These are phyloP conservation scores for Hemisphaericaspora xylanilytica DNA, from an alignment of 1,139 yeast genomes.

Conservation along the genomic window DNA sequence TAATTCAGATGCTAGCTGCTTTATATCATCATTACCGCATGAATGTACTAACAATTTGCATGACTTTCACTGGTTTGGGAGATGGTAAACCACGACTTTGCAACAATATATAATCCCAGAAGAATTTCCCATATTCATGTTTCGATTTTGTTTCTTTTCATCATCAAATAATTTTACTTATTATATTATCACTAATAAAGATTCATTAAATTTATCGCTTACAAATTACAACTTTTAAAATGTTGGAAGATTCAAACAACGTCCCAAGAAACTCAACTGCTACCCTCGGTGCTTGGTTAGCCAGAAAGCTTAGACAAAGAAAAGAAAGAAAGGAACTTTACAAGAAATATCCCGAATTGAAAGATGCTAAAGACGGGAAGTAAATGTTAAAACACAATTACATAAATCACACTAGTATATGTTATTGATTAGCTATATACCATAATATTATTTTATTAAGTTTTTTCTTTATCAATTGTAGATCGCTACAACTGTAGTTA, in stretches of 20 bases:
- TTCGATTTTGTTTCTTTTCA: neutral
- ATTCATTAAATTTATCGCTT: too few species aligned
- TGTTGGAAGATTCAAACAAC: constrained; percentile 4
- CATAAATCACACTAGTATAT: too few species aligned
- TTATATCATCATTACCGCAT: too few species aligned
- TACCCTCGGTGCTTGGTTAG: constrained; percentile 5
- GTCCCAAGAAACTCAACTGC: constrained; percentile 6
- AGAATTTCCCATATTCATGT: neutral
- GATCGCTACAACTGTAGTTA: too few species aligned
- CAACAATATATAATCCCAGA: neutral
- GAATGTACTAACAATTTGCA: too few species aligned
- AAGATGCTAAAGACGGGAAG: neutral
- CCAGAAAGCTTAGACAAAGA: constrained; percentile 1
- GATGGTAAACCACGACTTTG: neutral
- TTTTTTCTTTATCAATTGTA: too few species aligned
- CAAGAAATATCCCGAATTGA: neutral
- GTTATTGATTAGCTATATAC: too few species aligned
- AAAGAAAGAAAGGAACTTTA: constrained; percentile 4
- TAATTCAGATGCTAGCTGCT: too few species aligned
- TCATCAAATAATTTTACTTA: constrained; percentile 1
- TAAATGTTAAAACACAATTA: neutral
- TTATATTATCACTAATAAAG: neutral
- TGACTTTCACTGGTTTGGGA: too few species aligned
- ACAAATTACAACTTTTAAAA: too few species aligned
- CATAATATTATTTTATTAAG: too few species aligned